Evolutionary conservation across 2,329 filamentous ascomycete genomes (phyloP).

Genomic region (Fusarium graminum): DNA sequence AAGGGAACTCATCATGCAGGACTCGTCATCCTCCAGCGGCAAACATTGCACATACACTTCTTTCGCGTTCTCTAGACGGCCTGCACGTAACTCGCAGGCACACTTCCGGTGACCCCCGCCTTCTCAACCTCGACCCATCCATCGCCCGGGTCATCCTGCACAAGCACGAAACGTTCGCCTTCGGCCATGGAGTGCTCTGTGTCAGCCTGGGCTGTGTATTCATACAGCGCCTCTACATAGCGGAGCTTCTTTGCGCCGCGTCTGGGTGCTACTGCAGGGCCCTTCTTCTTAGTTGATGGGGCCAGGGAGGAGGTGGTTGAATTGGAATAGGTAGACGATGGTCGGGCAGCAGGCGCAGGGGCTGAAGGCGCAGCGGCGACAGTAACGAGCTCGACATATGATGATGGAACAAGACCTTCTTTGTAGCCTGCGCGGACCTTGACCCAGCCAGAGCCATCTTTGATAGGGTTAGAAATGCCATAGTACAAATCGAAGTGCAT

Average conservation of each 20-base stretch:
- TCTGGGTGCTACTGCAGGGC: conserved; percentile 89
- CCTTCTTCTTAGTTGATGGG: conserved; percentile 78
- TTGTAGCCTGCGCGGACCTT: conserved; percentile 81
- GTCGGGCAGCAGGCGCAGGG: conserved; percentile 66
- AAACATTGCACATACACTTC: conserved; percentile 29
- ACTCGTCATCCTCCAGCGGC: conserved; percentile 5
- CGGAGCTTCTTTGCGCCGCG: conserved; percentile 93
- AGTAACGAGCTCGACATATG: conserved; percentile 80
- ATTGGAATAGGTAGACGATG: conserved; percentile 82
- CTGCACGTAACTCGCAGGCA: conserved; percentile 94
- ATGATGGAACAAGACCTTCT: conserved; percentile 87
- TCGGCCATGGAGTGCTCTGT: conserved; percentile 91
- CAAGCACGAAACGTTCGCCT: conserved; percentile 90
- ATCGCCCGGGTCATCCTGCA: conserved; percentile 89
- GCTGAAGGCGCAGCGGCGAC: conserved; percentile 56
- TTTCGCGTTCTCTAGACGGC: conserved; percentile 65
- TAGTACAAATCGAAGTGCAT: background rate
- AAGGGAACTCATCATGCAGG: conserved; percentile 7
- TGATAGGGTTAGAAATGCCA: conserved; percentile 26
- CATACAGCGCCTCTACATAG: conserved; percentile 93
- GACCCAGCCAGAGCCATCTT: conserved; percentile 93
- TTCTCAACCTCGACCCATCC: conserved; percentile 98
- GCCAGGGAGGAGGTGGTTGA: conserved; percentile 62
- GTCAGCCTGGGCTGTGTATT: conserved; percentile 87
- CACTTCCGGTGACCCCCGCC: conserved; percentile 85